phyloP scores from a whole-genome alignment of 108 stramenopile species.

The Cylindrotheca fusiformis region DNA sequence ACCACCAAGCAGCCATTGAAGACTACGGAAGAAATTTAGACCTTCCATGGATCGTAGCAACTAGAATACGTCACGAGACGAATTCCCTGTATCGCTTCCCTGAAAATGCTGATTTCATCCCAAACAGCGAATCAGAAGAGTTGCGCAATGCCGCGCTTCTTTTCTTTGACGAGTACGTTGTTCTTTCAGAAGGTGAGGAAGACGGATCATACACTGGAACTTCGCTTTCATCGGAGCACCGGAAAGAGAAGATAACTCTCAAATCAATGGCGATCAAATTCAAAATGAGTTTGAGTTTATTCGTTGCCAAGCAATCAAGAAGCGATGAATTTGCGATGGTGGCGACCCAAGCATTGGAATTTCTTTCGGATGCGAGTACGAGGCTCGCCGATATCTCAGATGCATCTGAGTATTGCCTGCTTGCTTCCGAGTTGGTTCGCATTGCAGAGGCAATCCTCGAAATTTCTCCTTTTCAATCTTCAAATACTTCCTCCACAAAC shows the following conservation, averaged over 20 bases:
- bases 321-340: too few relatives aligned
- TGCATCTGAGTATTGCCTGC: background rate
- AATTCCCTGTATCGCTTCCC: background rate
- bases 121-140: constrained; percentile 14
- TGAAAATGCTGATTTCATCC: constrained; percentile 7
- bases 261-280: background rate
- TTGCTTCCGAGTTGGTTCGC: background rate
- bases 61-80: background rate
- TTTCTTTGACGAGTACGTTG: background rate
- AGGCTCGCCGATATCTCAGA: background rate
- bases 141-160: background rate
- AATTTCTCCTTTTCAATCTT: background rate
- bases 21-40: too few relatives aligned
- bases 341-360: too few relatives aligned
- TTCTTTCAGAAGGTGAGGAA: background rate
- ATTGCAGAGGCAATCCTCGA: background rate
- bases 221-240: background rate
- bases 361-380: background rate
- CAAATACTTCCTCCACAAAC: background rate
- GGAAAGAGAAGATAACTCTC: background rate
- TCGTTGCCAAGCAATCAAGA: too few relatives aligned
- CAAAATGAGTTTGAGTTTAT: background rate
- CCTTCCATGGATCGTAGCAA: background rate
- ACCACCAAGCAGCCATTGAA: too few relatives aligned
- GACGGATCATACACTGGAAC: too few relatives aligned